Conservation (phyloP, 148 eudicot genomes). For the Linanthus parryae region DNA sequence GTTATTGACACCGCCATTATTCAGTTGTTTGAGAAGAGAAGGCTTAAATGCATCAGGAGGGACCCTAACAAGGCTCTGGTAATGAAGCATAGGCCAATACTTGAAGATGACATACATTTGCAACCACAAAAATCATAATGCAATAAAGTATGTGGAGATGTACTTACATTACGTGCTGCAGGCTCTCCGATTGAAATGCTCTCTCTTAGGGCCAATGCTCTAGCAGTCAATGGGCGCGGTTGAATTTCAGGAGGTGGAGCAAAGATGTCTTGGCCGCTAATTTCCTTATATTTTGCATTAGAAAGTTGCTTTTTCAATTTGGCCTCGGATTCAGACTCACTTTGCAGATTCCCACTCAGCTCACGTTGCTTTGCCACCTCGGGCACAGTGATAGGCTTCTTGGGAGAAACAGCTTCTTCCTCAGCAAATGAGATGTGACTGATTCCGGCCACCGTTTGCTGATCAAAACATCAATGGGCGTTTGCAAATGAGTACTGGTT, state of each 20-base stretch:
- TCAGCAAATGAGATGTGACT: conserved; percentile 83
- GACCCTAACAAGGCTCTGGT: background rate
- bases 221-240: conserved; percentile 50
- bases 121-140: conserved; percentile 3
- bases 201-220: conserved; percentile 57
- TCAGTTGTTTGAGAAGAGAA: too few relatives aligned
- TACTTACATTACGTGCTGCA: conserved; percentile 24
- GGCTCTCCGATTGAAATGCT: conserved; percentile 45
- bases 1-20: too few relatives aligned
- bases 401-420: conserved; percentile 59
- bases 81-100: background rate
- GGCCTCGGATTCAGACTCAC: conserved; percentile 42
- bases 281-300: conserved; percentile 74
- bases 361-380: conserved; percentile 95
- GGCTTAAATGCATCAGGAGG: too few relatives aligned
- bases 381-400: conserved; percentile 59
- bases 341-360: conserved; percentile 65
- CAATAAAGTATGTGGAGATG: conserved; percentile 11
- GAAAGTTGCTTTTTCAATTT: conserved; percentile 68
- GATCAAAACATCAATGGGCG: conserved; percentile 12
- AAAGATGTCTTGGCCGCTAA: conserved; percentile 74
- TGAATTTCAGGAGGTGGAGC: conserved; percentile 72
- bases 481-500: too few relatives aligned
- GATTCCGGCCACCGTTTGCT: conserved; percentile 81
- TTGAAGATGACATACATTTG: background rate